Evolutionary conservation across 2,329 filamentous ascomycete genomes (phyloP).

Genomic region (Pseudogymnoascus pannorum): DNA sequence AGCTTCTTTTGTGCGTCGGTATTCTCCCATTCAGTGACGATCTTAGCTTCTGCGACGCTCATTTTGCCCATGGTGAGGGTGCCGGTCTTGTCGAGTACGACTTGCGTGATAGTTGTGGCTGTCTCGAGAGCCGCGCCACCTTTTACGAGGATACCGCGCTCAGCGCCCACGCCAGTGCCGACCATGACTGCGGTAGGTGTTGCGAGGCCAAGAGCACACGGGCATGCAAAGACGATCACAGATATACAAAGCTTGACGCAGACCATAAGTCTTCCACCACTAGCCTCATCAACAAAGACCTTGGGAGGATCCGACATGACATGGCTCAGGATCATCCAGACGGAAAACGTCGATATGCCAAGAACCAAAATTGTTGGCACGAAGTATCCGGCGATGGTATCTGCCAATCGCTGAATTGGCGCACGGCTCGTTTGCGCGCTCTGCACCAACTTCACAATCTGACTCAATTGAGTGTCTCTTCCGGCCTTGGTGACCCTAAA

Average conservation of each 20-base stretch:
- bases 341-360: conserved; percentile 75
- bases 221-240: conserved; percentile 96
- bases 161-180: conserved; percentile 90
- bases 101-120: conserved; percentile 80
- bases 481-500: conserved; percentile 89
- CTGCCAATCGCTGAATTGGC: conserved; percentile 88
- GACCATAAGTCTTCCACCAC: conserved; percentile 90
- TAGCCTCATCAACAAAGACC: conserved; percentile 73
- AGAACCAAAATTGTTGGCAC: conserved; percentile 82
- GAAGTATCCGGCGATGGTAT: conserved; percentile 87
- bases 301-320: conserved; percentile 74
- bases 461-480: conserved; percentile 90
- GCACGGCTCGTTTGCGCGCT: conserved; percentile 91
- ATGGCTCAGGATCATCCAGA: conserved; percentile 94
- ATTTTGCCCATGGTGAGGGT: conserved; percentile 93
- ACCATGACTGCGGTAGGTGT: conserved; percentile 99
- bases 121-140: conserved; percentile 87
- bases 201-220: conserved; percentile 89
- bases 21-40: conserved; percentile 62
- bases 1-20: conserved; percentile 62
- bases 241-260: conserved; percentile 97
- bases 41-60: conserved; percentile 69
- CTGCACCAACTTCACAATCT: conserved; percentile 97
- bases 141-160: conserved; percentile 96
- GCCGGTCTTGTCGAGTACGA: conserved; percentile 93